Conservation (phyloP, 352 stramenopile species). For the Globisporangium lucens region DNA sequence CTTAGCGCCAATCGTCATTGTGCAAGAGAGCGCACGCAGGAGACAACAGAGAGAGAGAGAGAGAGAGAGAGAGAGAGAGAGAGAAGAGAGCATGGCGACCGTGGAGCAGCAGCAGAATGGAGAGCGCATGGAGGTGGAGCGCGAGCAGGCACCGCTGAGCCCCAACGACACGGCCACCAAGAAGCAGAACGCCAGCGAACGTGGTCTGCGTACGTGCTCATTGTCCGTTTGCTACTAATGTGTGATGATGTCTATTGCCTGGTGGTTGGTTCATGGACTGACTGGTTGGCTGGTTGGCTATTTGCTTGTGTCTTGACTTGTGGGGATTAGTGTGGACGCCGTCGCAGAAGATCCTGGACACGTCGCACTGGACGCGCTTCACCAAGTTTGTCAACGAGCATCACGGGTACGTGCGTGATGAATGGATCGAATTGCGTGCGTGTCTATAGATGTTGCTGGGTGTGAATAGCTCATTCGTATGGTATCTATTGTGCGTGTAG, state of each 20-base stretch:
- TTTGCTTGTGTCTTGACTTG: background rate
- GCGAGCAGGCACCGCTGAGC: conserved; percentile 7
- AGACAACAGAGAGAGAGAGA: conserved; percentile 14
- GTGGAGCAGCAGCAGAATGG: conserved; percentile 4
- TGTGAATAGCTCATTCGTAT: conserved; percentile 2
- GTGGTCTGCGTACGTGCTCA: conserved; percentile 13
- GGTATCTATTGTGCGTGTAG: conserved; percentile 21
- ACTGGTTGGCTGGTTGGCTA: background rate
- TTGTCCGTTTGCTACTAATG: background rate
- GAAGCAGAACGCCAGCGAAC: conserved; percentile 6
- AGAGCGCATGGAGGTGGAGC: background rate
- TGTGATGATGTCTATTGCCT: background rate
- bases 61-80: conserved; percentile 19
- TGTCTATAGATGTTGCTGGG: background rate
- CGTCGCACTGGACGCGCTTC: conserved; percentile 71
- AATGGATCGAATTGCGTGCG: background rate
- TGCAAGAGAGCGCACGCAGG: background rate
- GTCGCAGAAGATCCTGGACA: conserved; percentile 35
- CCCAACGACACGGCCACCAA: background rate
- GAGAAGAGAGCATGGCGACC: background rate
- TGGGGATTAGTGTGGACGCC: conserved; percentile 51
- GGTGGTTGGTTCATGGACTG: background rate
- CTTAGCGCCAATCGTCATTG: background rate
- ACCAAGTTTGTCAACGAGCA: conserved; percentile 55
- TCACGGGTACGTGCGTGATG: conserved; percentile 39